Evolutionary conservation across 306 rosid genomes (phyloP).

Genomic region (Malus sylvestris): DNA sequence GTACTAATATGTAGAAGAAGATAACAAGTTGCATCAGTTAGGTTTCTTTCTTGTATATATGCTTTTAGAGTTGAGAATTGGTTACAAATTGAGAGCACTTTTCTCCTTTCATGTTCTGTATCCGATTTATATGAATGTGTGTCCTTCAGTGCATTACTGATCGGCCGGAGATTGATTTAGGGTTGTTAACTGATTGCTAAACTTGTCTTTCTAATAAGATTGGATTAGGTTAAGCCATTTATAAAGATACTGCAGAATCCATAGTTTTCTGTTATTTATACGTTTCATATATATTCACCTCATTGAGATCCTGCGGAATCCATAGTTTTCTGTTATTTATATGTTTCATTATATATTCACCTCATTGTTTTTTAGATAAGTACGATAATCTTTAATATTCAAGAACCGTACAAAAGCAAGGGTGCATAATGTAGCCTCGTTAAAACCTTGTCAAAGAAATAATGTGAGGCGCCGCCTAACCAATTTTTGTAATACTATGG

Average conservation of each 20-base stretch:
- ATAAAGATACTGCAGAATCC: background rate
- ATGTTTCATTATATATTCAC: background rate
- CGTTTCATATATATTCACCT: background rate
- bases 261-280: too few relatives aligned
- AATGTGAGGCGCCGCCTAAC: background rate
- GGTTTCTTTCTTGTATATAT: background rate
- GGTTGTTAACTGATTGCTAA: background rate
- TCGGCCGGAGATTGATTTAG: background rate
- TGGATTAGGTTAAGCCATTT: background rate
- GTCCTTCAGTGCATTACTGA: background rate
- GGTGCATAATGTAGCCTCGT: background rate
- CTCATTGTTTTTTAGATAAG: background rate
- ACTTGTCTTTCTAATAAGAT: background rate
- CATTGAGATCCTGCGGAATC: background rate
- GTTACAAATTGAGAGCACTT: background rate
- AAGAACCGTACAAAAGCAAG: background rate
- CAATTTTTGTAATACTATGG: background rate
- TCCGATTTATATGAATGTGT: background rate
- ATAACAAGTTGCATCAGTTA: background rate
- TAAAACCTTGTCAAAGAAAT: background rate
- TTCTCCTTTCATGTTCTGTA: background rate
- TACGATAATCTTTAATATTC: too few relatives aligned
- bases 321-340: background rate
- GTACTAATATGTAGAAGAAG: background rate
- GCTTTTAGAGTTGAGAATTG: background rate